These are phyloP conservation scores for Daldinia grandis DNA, from an alignment of 495 filamentous ascomycete species.

Conservation along the genomic window DNA sequence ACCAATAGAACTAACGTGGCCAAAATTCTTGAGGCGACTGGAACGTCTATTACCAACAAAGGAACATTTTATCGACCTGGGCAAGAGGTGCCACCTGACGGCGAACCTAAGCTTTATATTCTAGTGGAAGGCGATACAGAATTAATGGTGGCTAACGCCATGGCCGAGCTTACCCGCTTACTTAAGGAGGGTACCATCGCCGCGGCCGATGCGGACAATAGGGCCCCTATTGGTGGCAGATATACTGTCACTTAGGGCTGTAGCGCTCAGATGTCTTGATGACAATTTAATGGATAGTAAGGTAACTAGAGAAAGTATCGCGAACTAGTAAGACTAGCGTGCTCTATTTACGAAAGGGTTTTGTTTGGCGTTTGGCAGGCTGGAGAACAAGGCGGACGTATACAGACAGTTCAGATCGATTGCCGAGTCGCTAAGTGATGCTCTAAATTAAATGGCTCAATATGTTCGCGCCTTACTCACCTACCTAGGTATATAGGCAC, in stretches of 20 bases:
- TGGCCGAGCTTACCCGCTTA: constrained; percentile 87
- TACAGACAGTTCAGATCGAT: constrained; percentile 6
- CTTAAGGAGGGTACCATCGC: constrained; percentile 93
- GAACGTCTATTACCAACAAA: constrained; percentile 97
- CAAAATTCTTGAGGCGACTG: constrained; percentile 94
- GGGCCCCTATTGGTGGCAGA: constrained; percentile 81
- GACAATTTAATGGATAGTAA: constrained; percentile 9
- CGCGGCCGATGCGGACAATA: constrained; percentile 82
- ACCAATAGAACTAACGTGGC: constrained; percentile 99
- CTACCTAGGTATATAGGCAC: too few relatives aligned
- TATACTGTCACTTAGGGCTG: constrained; percentile 80
- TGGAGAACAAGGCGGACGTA: constrained; percentile 1
- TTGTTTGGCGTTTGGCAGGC: constrained; percentile 20
- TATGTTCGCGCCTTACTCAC: background rate
- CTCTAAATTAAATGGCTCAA: background rate
- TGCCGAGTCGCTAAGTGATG: background rate
- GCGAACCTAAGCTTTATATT: constrained; percentile 92
- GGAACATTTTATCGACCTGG: constrained; percentile 86
- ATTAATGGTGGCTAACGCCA: constrained; percentile 86
- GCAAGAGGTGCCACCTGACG: constrained; percentile 76
- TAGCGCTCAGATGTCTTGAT: background rate
- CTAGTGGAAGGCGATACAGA: constrained; percentile 98
- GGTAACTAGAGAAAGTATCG: constrained; percentile 4
- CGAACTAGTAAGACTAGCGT: background rate
- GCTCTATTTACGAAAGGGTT: constrained; percentile 15